Base-by-base conservation (phyloP, 495 filamentous ascomycete genomes). In the Neurospora tetrasperma region DNA sequence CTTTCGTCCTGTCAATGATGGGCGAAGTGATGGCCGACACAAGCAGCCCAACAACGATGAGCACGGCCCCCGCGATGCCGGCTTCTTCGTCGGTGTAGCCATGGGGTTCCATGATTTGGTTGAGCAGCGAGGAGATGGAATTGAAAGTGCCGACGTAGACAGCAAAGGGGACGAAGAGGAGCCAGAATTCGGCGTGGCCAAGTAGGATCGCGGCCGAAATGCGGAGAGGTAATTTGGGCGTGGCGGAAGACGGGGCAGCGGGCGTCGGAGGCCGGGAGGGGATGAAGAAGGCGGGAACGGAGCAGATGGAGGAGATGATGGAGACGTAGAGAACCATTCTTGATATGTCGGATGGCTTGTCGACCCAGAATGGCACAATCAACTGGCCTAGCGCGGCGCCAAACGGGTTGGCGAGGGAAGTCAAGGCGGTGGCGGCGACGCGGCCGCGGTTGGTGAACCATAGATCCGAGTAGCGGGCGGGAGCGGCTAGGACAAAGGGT, bases 71-170 rank as follows among this genome's bases (percentile, higher is more conserved):
- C 14, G 91, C 92, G 80, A 98, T 93, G 70, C 96, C 96, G 46
- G 95, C 92, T 48, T 97, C 86, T 59, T 90, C 90, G 79, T 94
- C 91, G 71, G 82, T 86, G 86, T 90, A 97, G 74, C 86, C 88
- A 83, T 97, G 92, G 0, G 96, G 96, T 9, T 87, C 82, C 72
- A 98, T 88, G 80, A 98, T 92, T 78, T 97, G 94, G 84, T 94
- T 96, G 2, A 98, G 85, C 5, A 98, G 89, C 16, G 93, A 92
- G 69, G 94, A 96, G 77, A 94, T 82, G 80, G 90, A 90, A 85
- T 97, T 98, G 88, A 99, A 99, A 84, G 94, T 90, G 59, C 90
- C 93, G 74, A 98, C 92, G 83, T 95, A 97, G 79, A 94, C 79
- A 69, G 88, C 82, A 83, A 95, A 99, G 70, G 93, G 89, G 73